Conservation (phyloP, 208 protist species). For the Cochliopodium minus region DNA sequence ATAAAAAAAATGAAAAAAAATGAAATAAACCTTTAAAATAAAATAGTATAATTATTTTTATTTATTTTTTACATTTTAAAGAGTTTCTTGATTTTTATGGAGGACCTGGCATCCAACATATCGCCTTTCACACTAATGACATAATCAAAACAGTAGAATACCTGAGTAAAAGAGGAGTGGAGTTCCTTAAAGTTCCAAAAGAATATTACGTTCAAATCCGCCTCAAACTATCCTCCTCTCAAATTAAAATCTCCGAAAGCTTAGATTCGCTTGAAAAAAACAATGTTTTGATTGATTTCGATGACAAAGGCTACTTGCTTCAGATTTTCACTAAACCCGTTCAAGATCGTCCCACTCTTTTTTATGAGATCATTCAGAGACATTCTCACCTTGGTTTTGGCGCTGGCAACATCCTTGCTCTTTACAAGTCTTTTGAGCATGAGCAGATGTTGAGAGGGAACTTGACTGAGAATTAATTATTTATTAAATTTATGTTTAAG, state of each 20-base stretch:
- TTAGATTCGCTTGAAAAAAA: neutral
- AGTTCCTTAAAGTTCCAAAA: neutral
- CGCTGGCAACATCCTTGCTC: neutral
- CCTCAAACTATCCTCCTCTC: no score
- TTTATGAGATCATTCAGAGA: slow-evolving; percentile 5
- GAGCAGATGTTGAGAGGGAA: slow-evolving; percentile 2
- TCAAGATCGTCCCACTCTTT: slow-evolving; percentile 6
- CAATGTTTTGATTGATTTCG: neutral
- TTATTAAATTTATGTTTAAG: neutral
- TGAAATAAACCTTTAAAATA: no score
- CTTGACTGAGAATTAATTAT: neutral
- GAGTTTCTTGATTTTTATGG: slow-evolving; percentile 11
- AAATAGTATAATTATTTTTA: no score
- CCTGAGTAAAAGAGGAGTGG: neutral
- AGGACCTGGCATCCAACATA: slow-evolving; percentile 3
- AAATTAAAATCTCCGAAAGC: neutral
- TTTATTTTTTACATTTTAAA: no score
- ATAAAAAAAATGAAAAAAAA: no score
- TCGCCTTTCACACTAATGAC: neutral
- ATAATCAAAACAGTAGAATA: neutral
- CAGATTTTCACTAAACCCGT: slow-evolving; percentile 9
- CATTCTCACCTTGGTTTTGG: neutral
- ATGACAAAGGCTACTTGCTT: neutral
- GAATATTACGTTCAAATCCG: neutral
- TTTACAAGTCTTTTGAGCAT: slow-evolving; percentile 4